Evolutionary conservation across 139 green algal genomes (phyloP), one percentile per base, ranked within the genome.

Genomic region (Pseudopediastrum boryanum): DNA sequence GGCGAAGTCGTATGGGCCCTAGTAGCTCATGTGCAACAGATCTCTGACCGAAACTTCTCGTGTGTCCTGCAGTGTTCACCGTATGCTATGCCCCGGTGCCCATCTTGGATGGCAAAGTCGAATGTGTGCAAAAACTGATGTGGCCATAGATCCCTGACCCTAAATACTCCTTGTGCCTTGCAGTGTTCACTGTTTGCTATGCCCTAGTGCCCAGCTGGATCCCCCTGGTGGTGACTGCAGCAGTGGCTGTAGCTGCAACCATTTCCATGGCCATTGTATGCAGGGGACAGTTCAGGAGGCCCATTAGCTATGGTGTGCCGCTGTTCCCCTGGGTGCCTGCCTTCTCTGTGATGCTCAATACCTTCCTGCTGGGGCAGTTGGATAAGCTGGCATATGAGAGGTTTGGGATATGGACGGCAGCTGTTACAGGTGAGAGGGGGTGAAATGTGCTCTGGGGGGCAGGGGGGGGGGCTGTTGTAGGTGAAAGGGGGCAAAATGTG

Each of bases 331-430:
- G 62, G 12, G 39, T 80, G 41, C 83, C 83, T 23, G 74, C 56
- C 31, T 50, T 65, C 42, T 79, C 62, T 27, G 52, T 85, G 12
- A 54, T 74, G 0, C 21, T 87, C 31, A 87, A 87, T 31, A 71
- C 43, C 0, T 86, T 86, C 71, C 82, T 86, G 64, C 51, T 86
- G 41, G 76, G 71, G 0, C 76, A 83, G 64, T 64, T 86, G 29
- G 29, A 71, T 36, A 0, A 54, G 23, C 13, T 38, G 19, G 71
- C 82, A 23, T 86, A 83, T 42, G 6, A 62, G 29, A 44, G 68
- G 0, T 87, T 87, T 36, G 78, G 59, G 21, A 80, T 82, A 33
- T 87, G 83, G 83, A 87, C 73, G 3, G 63, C n/a, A 9, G 23
- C 68, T 27, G 31, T 78, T 2, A 69, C 50, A n/a, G n/a, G n/a